Base-by-base conservation (phyloP, 345 rosid genomes). In the Ceriops tagal region DNA sequence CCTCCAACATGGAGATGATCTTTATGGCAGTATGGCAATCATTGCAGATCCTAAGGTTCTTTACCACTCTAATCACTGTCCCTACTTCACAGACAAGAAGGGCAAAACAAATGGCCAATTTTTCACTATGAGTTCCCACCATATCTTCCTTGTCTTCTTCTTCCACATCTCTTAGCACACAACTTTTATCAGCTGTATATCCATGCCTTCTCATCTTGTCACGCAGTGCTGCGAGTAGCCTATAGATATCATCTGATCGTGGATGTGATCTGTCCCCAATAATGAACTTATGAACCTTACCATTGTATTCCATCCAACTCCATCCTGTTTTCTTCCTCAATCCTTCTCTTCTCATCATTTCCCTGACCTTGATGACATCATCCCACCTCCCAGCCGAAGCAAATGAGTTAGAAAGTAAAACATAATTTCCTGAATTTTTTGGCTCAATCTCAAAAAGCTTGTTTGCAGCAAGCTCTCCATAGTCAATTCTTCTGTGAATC, bases 101-200 rank as follows among this genome's bases (percentile, higher is more conserved):
- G 19, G 78, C 76, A 70, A 78, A 82, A 67, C 80, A 76, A 49
- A 78, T 71, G 3, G 85, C 85, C 66, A 82, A 20, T 71, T 79
- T 82, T 71, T 82, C 83, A 57, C 81, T 77, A 11, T 82, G 85
- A 53, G 57, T 71, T 47, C 79, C 80, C 67, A 79, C 75, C 75
- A 79, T 80, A 56, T 67, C 75, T 64, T 78, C 82, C 69, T 74
- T 78, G 61, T 83, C 87, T 70, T 83, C 87, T 31, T 83, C 83
- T 63, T 77, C 84, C 27, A 83, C 81, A 60, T 80, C 87, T 72
- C 76, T 80, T 22, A 77, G 68, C 24, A 68, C 82, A 59, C 78
- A 78, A 64, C 82, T 78, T 37, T 71, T 79, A 46, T 81, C 76
- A 10, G 76, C 81, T 61, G 52, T 46, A 26, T 78, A 81, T 8